phyloP scores from a whole-genome alignment of 73 alveolate species.

The Uronychia setigera region DNA sequence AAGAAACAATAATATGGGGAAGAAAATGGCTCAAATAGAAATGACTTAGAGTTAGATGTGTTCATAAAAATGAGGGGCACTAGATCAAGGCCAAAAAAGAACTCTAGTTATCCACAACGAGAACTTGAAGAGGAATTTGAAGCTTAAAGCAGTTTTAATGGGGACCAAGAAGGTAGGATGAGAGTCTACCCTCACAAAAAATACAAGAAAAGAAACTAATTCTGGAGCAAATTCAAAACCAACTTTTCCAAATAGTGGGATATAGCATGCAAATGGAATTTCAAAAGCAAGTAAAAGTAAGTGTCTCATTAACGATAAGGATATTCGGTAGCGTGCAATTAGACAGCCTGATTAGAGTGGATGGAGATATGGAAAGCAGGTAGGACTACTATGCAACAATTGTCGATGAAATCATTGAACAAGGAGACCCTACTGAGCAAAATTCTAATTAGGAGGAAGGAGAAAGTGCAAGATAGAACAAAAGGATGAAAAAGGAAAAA shows the following conservation, averaged over 20 bases:
- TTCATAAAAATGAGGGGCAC: neutral
- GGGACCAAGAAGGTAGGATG: neutral
- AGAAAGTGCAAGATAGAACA: neutral
- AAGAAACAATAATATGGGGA: slow-evolving; percentile 14
- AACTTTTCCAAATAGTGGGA: slow-evolving; percentile 70
- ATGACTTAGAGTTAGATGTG: neutral
- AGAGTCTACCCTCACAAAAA: slow-evolving; percentile 61
- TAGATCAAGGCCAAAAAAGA: slow-evolving; percentile 30
- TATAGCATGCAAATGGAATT: slow-evolving; percentile 60
- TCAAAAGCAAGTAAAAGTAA: slow-evolving; percentile 49
- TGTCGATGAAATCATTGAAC: slow-evolving; percentile 12
- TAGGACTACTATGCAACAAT: slow-evolving; percentile 22
- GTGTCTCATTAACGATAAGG: neutral
- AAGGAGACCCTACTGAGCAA: too few species aligned
- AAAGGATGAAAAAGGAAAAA: neutral
- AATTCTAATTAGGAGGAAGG: neutral
- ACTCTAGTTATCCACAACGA: neutral
- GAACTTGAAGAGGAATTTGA: neutral
- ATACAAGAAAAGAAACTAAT: slow-evolving; percentile 48
- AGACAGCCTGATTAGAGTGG: slow-evolving; percentile 51
- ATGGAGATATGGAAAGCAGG: slow-evolving; percentile 31
- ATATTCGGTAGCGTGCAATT: slow-evolving; percentile 69
- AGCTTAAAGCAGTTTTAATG: neutral
- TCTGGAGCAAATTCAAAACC: slow-evolving; percentile 46
- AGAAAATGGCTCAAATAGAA: neutral